Base-by-base conservation (phyloP, 2,329 filamentous ascomycete species). In the Cladophialophora chaetospira region DNA sequence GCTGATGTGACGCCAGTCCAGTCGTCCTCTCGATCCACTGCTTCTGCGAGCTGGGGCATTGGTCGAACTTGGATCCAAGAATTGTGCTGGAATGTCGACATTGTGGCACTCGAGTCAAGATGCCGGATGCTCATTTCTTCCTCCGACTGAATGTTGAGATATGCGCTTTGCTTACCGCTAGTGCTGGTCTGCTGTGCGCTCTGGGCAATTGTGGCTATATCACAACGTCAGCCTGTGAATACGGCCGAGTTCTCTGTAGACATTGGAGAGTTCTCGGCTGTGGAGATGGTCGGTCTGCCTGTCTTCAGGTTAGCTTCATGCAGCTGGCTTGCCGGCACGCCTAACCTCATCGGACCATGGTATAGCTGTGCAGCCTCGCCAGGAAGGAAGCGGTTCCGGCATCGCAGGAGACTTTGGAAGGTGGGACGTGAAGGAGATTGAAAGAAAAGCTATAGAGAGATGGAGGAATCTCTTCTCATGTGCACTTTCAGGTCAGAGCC, bases 1-100 rank as follows among this genome's bases (percentile, higher is more conserved):
- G 71, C 69, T 69, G 77, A 71, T n/a, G 60, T 75, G 21, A 66
- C 72, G 4, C 76, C 76, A 28, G 75, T 78, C 75, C 76, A 78
- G 66, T 77, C 70, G 53, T 78, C 76, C 58, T 76, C 68, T 26
- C 45, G 65, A 54, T 61, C 68, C 65, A 59, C 69, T 5, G 74
- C 74, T 73, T 75, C 71, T 56, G 68, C 68, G 63, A 76, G 66
- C 58, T 75, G 72, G 55, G 69, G 69, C 70, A 53, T 53, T 25
- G n/a, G 47, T 10, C 15, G 46, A 4, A 49, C 4, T 9, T 5
- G 15, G 29, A 49, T 47, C 44, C n/a, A n/a, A n/a, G n/a, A n/a
- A n/a, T n/a, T n/a, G n/a, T n/a, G n/a, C n/a, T n/a, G n/a, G n/a
- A n/a, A 17, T 29, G 26, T 10, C 4, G 17, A n/a, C 8, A 5